phyloP scores from a whole-genome alignment of 257 asterid species.

The Solanum ossicruentum region DNA sequence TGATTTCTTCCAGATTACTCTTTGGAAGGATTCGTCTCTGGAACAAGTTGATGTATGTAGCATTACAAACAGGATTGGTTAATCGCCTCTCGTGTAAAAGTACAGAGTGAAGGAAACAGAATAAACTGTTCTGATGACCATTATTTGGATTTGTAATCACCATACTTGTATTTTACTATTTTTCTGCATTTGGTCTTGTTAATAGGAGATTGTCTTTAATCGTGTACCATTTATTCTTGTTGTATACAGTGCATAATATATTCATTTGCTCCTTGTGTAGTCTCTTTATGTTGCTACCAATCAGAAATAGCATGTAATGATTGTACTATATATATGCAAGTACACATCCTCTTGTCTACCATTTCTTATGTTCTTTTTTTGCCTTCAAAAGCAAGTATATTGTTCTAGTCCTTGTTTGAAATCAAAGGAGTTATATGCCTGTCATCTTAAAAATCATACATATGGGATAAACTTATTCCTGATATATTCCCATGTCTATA shows the following conservation, averaged over 20 bases:
- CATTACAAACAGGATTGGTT: slow-evolving; percentile 13
- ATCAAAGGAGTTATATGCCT: background rate
- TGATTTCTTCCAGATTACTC: background rate
- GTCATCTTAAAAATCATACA: background rate
- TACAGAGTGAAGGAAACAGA: slow-evolving; percentile 1
- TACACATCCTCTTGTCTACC: background rate
- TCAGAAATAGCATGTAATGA: background rate
- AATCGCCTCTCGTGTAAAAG: background rate
- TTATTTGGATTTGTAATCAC: slow-evolving; percentile 9
- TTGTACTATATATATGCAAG: background rate
- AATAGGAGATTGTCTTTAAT: background rate
- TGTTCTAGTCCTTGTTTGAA: background rate
- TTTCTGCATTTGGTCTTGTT: background rate
- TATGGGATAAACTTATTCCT: background rate
- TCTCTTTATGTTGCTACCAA: background rate
- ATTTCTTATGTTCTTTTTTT: background rate
- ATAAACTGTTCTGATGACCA: slow-evolving; percentile 12
- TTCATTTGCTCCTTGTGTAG: background rate
- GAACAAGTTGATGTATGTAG: slow-evolving; percentile 12
- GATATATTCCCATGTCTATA: background rate
- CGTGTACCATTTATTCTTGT: background rate
- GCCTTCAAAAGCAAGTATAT: background rate
- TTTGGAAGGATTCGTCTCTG: slow-evolving; percentile 9
- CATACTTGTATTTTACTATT: background rate
- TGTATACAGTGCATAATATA: background rate